phyloP scores from a whole-genome alignment of 805 yeast species.

The Candida succiphila region DNA sequence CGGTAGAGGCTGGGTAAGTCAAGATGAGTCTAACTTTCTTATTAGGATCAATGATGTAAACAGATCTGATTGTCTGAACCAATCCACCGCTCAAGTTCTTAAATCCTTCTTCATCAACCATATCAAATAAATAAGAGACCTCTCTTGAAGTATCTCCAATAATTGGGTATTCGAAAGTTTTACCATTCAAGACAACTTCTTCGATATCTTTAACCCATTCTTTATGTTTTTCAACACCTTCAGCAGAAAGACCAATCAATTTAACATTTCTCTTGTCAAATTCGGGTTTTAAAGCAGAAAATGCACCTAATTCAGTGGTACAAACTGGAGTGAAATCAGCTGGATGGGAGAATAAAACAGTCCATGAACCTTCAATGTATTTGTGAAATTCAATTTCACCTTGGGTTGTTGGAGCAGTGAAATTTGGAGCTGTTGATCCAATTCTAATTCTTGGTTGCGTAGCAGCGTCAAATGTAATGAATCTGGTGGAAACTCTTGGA shows the following conservation, averaged over 20 bases:
- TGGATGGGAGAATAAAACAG: constrained; percentile 85
- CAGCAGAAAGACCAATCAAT: constrained; percentile 85
- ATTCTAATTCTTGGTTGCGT: constrained; percentile 61
- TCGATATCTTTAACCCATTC: constrained; percentile 90
- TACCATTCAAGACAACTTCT: constrained; percentile 60
- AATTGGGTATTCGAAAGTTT: constrained; percentile 78
- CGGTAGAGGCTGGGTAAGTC: constrained; percentile 89
- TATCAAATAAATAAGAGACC: constrained; percentile 75
- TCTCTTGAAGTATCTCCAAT: constrained; percentile 81
- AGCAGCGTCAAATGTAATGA: constrained; percentile 36
- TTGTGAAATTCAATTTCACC: constrained; percentile 86
- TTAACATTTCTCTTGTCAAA: constrained; percentile 78
- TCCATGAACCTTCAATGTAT: constrained; percentile 80
- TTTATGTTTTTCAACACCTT: constrained; percentile 68
- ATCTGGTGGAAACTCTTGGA: constrained; percentile 15
- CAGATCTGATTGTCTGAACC: constrained; percentile 85
- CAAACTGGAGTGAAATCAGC: constrained; percentile 97
- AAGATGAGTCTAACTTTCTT: constrained; percentile 82
- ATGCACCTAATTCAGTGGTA: constrained; percentile 93
- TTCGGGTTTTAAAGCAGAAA: constrained; percentile 81
- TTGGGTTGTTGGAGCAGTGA: constrained; percentile 69
- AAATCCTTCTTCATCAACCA: constrained; percentile 82
- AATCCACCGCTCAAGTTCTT: constrained; percentile 63
- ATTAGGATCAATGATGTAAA: constrained; percentile 81
- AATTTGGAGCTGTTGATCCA: constrained; percentile 83